Evolutionary conservation across 257 asterid genomes (phyloP).

Genomic region (Solanum lycopersicoides): DNA sequence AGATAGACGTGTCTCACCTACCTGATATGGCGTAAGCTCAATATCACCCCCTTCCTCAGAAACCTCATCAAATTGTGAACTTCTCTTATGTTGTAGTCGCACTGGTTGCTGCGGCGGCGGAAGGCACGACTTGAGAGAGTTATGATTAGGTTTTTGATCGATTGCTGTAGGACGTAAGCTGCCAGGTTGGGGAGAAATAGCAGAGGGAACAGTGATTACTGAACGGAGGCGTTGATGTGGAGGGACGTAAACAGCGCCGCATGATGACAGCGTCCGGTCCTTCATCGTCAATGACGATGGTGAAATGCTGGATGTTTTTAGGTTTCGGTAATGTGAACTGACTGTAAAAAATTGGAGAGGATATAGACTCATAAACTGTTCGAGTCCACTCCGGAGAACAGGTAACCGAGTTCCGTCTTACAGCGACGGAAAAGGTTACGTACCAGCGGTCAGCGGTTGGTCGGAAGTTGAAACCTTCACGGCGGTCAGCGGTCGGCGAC

Average conservation of each 20-base stretch:
- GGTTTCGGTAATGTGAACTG: conserved; percentile 33
- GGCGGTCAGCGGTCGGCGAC: neutral
- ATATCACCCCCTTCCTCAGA: conserved; percentile 27
- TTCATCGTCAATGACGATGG: conserved; percentile 31
- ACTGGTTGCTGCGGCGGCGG: conserved; percentile 26
- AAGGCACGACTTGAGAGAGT: conserved; percentile 29
- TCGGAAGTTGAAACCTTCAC: neutral
- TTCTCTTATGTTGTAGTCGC: conserved; percentile 27
- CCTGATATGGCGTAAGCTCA: conserved; percentile 36
- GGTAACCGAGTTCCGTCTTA: neutral
- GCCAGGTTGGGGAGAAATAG: neutral
- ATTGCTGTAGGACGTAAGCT: neutral
- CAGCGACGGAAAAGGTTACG: neutral
- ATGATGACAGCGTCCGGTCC: conserved; percentile 40
- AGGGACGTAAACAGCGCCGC: conserved; percentile 56
- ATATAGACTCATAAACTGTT: conserved; percentile 32
- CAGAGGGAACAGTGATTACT: conserved; percentile 16
- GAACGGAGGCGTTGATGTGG: conserved; percentile 68
- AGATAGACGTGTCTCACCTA: neutral
- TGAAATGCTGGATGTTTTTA: conserved; percentile 20
- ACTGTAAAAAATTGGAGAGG: conserved; percentile 23
- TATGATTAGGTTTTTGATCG: conserved; percentile 20
- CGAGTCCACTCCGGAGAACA: neutral
- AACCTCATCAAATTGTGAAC: conserved; percentile 16
- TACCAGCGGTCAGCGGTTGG: neutral